A percentile compares a stretch with the other conserved stretches of the same genome.
Evolutionary conservation across 116 monocot genomes (phyloP).

Genomic region (Zostera marina): DNA sequence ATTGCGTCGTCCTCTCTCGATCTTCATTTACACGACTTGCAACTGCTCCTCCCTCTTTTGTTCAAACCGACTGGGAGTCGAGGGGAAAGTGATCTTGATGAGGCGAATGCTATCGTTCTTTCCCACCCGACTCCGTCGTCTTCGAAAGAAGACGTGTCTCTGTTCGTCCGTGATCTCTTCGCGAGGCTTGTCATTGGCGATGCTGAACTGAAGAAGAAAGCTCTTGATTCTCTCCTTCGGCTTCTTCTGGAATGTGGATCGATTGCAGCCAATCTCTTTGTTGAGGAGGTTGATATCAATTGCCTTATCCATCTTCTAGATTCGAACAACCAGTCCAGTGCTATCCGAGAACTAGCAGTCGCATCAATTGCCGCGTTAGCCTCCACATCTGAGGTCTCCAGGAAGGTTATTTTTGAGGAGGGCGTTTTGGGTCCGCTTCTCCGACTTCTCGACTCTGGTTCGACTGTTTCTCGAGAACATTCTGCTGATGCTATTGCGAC

Average conservation of each 20-base stretch:
- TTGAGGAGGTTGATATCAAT: constrained; percentile 36
- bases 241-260: constrained; percentile 25
- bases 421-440: constrained; percentile 74
- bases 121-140: constrained; percentile 30
- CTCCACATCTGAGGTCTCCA: constrained; percentile 40
- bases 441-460: constrained; percentile 51
- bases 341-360: constrained; percentile 41
- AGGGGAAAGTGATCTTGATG: background rate
- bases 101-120: constrained; percentile 45
- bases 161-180: constrained; percentile 67
- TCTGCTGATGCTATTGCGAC: constrained; percentile 46
- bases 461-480: constrained; percentile 24
- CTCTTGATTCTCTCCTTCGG: constrained; percentile 48
- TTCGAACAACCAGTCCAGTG: constrained; percentile 25
- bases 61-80: constrained; percentile 16
- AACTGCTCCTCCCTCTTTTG: constrained; percentile 52
- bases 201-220: constrained; percentile 52
- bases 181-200: constrained; percentile 65
- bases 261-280: constrained; percentile 27
- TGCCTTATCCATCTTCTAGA: constrained; percentile 55
- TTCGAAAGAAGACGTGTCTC: constrained; percentile 33
- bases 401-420: constrained; percentile 55
- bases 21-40: constrained; percentile 47
- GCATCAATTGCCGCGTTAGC: constrained; percentile 29
- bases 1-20: constrained; percentile 46